phyloP scores from a whole-genome alignment of 495 filamentous ascomycete species.

The Trichoderma asperelloides region DNA sequence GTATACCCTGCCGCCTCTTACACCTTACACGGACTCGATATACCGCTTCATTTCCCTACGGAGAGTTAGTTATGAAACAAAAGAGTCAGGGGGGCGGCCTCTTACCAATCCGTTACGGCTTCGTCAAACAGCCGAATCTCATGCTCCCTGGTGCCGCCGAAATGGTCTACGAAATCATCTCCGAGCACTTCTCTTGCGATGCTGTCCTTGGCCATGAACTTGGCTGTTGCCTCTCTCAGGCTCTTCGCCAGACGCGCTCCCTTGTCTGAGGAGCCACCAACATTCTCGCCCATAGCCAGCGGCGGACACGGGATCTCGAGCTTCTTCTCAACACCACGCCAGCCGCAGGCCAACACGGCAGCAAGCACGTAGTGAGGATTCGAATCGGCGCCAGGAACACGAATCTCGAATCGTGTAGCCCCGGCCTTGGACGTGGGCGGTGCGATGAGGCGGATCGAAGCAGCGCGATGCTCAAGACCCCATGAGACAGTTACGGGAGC shows the following conservation, averaged over 20 bases:
- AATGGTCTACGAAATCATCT: constrained; percentile 93
- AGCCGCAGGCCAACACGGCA: constrained; percentile 75
- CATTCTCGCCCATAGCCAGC: constrained; percentile 71
- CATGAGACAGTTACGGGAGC: constrained; percentile 94
- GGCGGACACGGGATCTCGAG: constrained; percentile 75
- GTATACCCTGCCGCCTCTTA: not conserved
- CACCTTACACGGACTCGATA: constrained; percentile 57
- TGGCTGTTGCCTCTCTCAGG: constrained; percentile 68
- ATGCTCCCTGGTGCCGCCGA: constrained; percentile 83
- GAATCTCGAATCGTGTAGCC: constrained; percentile 84
- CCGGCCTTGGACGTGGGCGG: constrained; percentile 75
- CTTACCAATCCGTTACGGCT: constrained; percentile 86
- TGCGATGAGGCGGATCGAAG: constrained; percentile 79
- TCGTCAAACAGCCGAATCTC: constrained; percentile 90
- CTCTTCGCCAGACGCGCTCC: constrained; percentile 70
- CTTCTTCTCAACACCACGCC: constrained; percentile 84
- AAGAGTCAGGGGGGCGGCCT: not conserved
- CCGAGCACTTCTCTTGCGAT: constrained; percentile 88
- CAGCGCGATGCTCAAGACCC: constrained; percentile 91
- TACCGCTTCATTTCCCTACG: constrained; percentile 59
- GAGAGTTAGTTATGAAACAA: constrained; percentile 1
- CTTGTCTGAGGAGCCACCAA: constrained; percentile 56
- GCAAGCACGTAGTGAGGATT: constrained; percentile 86
- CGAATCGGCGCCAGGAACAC: constrained; percentile 82
- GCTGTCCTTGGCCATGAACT: constrained; percentile 65